phyloP scores from a whole-genome alignment of 1,139 yeast species.

The Trichomonascaceae sp. region DNA sequence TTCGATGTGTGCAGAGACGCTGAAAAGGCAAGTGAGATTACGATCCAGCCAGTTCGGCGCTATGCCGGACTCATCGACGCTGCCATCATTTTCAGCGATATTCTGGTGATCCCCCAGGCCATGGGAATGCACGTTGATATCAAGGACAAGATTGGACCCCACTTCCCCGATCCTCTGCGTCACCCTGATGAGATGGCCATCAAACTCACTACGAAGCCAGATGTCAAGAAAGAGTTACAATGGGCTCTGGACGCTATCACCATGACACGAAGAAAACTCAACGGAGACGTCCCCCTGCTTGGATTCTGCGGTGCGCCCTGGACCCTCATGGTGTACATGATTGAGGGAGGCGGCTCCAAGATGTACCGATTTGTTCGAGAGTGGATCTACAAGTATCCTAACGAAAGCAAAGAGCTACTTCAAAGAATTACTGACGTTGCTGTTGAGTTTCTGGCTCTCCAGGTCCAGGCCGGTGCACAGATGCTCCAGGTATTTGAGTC shows the following conservation, averaged over 20 bases:
- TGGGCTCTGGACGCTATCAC: constrained; percentile 95
- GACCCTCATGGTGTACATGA: constrained; percentile 93
- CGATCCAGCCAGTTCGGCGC: constrained; percentile 90
- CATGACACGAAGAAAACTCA: constrained; percentile 65
- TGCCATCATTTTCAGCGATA: constrained; percentile 92
- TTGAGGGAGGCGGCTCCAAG: constrained; percentile 94
- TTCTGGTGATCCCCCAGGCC: constrained; percentile 93
- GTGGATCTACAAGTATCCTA: constrained; percentile 77
- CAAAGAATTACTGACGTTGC: constrained; percentile 81
- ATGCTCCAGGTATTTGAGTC: constrained; percentile 94
- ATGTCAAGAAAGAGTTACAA: constrained; percentile 62
- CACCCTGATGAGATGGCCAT: constrained; percentile 50
- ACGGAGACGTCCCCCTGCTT: constrained; percentile 84
- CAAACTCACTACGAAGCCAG: constrained; percentile 41
- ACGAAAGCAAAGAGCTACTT: constrained; percentile 55
- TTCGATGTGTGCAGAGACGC: constrained; percentile 91
- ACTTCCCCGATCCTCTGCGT: constrained; percentile 79
- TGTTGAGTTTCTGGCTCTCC: constrained; percentile 83
- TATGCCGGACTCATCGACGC: constrained; percentile 87
- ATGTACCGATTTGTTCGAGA: constrained; percentile 83
- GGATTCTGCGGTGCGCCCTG: constrained; percentile 98
- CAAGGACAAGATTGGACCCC: constrained; percentile 94
- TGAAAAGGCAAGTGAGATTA: constrained; percentile 82
- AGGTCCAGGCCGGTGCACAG: constrained; percentile 96
- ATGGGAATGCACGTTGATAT: constrained; percentile 93